phyloP scores from a whole-genome alignment of 163 green algal genomes.

The Chloromonas sp. region DNA sequence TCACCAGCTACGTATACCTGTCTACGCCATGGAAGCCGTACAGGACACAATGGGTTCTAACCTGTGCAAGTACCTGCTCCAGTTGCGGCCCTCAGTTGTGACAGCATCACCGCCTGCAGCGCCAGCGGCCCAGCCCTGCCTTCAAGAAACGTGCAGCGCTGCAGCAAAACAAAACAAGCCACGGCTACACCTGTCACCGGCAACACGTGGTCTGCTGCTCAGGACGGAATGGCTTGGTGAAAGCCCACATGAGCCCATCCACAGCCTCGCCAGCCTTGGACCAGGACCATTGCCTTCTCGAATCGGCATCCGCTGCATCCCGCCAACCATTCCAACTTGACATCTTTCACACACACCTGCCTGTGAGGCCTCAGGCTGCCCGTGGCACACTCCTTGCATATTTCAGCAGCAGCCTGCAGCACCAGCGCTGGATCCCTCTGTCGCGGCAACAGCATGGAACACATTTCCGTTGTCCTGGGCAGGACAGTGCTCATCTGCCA shows the following conservation, averaged over 20 bases:
- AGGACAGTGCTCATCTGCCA: background rate
- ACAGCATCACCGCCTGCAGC: slow-evolving; percentile 12
- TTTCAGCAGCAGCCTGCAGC: background rate
- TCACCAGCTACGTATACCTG: background rate
- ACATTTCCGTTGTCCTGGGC: background rate
- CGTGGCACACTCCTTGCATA: background rate
- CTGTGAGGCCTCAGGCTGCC: background rate
- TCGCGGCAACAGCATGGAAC: background rate
- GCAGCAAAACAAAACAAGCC: background rate
- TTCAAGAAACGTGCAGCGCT: slow-evolving; percentile 32
- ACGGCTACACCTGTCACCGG: background rate
- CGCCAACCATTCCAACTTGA: too few relatives aligned
- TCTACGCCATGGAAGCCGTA: background rate
- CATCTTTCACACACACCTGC: background rate
- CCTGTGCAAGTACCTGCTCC: background rate
- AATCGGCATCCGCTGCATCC: too few relatives aligned
- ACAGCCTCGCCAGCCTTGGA: background rate
- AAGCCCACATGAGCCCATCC: background rate
- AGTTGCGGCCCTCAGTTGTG: background rate
- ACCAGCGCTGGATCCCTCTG: background rate
- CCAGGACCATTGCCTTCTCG: too few relatives aligned
- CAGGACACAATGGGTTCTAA: background rate
- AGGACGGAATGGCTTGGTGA: background rate
- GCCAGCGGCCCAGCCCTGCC: slow-evolving; percentile 22
- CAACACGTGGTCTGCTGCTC: background rate